These are phyloP conservation scores for Bolboschoenus planiculmis DNA, from an alignment of 176 grass and related monocot genomes.

Conservation along the genomic window DNA sequence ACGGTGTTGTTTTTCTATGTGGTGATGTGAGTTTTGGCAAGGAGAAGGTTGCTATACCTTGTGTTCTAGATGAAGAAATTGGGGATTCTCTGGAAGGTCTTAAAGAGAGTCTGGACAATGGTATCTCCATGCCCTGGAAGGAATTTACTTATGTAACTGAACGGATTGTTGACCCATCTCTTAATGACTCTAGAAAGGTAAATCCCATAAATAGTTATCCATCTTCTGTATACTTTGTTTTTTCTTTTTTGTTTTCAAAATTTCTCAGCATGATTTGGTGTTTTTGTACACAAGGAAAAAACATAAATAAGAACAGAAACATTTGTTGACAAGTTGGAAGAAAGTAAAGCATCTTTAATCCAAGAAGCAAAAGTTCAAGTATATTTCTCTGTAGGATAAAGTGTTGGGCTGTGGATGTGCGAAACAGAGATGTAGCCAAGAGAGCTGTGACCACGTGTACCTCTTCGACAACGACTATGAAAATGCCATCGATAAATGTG, in stretches of 20 bases:
- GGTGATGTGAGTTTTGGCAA: constrained; percentile 81
- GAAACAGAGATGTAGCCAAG: constrained; percentile 40
- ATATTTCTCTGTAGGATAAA: constrained; percentile 40
- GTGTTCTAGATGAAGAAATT: constrained; percentile 57
- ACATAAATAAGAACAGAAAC: background rate
- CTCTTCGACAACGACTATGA: constrained; percentile 52
- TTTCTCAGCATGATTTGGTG: background rate
- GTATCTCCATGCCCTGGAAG: constrained; percentile 62
- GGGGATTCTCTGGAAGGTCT: constrained; percentile 46
- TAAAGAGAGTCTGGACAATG: constrained; percentile 20
- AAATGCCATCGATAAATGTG: constrained; percentile 52
- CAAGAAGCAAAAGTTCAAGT: background rate
- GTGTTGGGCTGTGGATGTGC: constrained; percentile 52
- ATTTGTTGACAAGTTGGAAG: background rate
- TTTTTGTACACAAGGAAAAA: background rate
- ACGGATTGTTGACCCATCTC: constrained; percentile 58
- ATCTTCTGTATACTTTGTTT: background rate
- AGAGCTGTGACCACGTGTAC: constrained; percentile 64
- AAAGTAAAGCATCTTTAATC: background rate
- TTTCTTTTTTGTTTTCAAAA: background rate
- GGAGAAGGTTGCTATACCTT: constrained; percentile 64
- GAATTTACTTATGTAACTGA: constrained; percentile 64
- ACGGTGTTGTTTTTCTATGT: constrained; percentile 56
- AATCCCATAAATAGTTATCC: background rate
- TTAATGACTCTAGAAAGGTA: constrained; percentile 61